phyloP scores from a whole-genome alignment of 768 basidiomycete genomes.

The Calvatia gigantea region DNA sequence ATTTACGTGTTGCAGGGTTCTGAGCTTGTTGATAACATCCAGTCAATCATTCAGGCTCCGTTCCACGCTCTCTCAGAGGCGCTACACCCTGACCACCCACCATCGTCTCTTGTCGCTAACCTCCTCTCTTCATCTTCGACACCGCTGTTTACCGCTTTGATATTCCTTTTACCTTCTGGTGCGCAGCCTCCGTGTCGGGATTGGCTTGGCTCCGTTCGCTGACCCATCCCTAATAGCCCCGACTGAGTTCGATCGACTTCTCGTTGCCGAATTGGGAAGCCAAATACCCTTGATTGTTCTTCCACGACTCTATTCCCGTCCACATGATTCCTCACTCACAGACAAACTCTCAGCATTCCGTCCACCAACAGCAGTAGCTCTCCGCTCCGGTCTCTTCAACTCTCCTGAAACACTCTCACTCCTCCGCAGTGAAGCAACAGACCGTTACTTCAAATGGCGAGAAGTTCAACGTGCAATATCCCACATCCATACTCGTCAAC shows the following conservation, averaged over 20 bases:
- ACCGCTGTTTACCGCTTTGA: slow-evolving; percentile 57
- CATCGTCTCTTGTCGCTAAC: slow-evolving; percentile 46
- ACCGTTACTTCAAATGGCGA: slow-evolving; percentile 70
- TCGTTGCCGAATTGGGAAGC: slow-evolving; percentile 46
- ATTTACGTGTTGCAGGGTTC: slow-evolving; percentile 23
- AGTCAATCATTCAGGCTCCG: slow-evolving; percentile 47
- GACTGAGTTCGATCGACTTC: slow-evolving; percentile 36
- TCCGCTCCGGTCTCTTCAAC: slow-evolving; percentile 60
- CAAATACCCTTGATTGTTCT: slow-evolving; percentile 59
- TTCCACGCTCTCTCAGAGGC: slow-evolving; percentile 52
- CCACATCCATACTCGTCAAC: slow-evolving; percentile 9
- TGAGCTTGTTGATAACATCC: slow-evolving; percentile 29
- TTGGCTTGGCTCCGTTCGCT: slow-evolving; percentile 12
- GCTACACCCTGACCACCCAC: slow-evolving; percentile 48
- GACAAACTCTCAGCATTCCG: slow-evolving; percentile 52
- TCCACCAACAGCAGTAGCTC: slow-evolving; percentile 45
- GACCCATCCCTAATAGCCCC: slow-evolving; percentile 22
- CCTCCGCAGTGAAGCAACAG: slow-evolving; percentile 61
- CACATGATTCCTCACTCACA: slow-evolving; percentile 19
- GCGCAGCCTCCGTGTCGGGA: slow-evolving; percentile 14
- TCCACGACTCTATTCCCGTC: slow-evolving; percentile 34
- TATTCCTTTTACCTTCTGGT: slow-evolving; percentile 52
- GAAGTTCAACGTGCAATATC: slow-evolving; percentile 59
- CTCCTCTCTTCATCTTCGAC: slow-evolving; percentile 56
- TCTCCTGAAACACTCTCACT: slow-evolving; percentile 56